Evolutionary conservation across 2,329 filamentous ascomycete genomes (phyloP).

Genomic region (Cercospora berteroae): DNA sequence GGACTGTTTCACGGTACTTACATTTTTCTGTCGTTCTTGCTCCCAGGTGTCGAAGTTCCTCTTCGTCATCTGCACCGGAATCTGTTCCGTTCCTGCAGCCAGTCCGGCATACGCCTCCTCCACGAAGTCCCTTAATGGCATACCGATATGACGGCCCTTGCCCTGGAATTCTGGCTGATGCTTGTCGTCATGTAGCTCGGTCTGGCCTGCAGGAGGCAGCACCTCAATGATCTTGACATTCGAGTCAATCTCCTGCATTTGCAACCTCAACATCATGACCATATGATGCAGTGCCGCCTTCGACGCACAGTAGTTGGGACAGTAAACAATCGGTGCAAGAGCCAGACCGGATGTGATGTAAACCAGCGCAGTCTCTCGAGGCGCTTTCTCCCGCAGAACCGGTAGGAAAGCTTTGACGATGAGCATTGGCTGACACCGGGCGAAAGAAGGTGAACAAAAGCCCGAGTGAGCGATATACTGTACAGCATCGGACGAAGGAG

Average conservation of each 20-base stretch:
- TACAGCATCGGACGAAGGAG: background rate
- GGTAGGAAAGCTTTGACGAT: slow-evolving; percentile 48
- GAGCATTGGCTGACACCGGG: background rate
- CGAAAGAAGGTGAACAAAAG: background rate
- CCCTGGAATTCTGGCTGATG: slow-evolving; percentile 51
- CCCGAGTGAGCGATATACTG: background rate
- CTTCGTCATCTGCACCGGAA: slow-evolving; percentile 51
- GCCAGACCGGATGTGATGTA: slow-evolving; percentile 54
- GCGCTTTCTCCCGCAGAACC: slow-evolving; percentile 47
- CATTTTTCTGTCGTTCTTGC: slow-evolving; percentile 46
- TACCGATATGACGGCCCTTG: slow-evolving; percentile 51
- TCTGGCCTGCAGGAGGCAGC: slow-evolving; percentile 57
- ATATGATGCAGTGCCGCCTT: slow-evolving; percentile 58
- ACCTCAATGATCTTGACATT: slow-evolving; percentile 57
- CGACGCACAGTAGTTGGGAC: slow-evolving; percentile 54
- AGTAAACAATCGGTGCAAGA: slow-evolving; percentile 49
- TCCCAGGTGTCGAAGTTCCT: slow-evolving; percentile 47
- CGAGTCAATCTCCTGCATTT: slow-evolving; percentile 47
- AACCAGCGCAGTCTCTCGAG: slow-evolving; percentile 43
- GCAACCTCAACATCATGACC: slow-evolving; percentile 52
- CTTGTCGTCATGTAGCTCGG: slow-evolving; percentile 55
- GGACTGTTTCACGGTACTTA: background rate
- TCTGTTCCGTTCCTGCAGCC: slow-evolving; percentile 50
- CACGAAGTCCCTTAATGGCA: slow-evolving; percentile 54
- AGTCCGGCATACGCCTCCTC: slow-evolving; percentile 51